phyloP scores from a whole-genome alignment of 306 rosid genomes.

The Oxytropis ochrocephala region DNA sequence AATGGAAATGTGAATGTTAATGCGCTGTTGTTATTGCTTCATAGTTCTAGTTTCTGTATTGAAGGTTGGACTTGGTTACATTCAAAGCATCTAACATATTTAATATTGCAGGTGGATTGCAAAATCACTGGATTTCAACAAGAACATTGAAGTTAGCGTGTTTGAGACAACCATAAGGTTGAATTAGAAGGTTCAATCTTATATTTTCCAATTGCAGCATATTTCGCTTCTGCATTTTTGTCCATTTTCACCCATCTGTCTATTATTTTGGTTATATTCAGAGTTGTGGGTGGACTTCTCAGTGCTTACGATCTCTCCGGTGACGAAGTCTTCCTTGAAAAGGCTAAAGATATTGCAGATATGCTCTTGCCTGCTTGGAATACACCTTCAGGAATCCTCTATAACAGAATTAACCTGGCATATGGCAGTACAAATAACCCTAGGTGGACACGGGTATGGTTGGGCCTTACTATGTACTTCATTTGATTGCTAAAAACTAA shows the following conservation, averaged over 20 bases:
- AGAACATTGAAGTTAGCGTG: constrained; percentile 54
- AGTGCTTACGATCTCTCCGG: constrained; percentile 60
- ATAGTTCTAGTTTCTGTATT: background rate
- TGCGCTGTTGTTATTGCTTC: background rate
- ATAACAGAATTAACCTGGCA: constrained; percentile 53
- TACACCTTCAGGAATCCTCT: constrained; percentile 66
- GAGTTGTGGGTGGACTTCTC: constrained; percentile 64
- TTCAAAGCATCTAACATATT: constrained; percentile 12
- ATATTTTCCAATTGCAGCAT: constrained; percentile 14
- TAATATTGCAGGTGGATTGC: constrained; percentile 62
- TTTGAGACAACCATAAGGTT: constrained; percentile 82
- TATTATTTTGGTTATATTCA: constrained; percentile 27
- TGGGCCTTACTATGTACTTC: background rate
- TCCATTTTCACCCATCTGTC: constrained; percentile 8
- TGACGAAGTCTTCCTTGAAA: constrained; percentile 52
- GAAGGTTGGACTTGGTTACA: background rate
- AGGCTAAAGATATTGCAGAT: constrained; percentile 59
- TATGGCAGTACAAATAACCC: constrained; percentile 43
- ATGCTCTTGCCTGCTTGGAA: constrained; percentile 62
- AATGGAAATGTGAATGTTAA: background rate
- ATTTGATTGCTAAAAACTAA: background rate
- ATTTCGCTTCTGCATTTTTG: background rate
- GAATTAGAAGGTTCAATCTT: constrained; percentile 61
- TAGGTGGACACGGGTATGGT: constrained; percentile 52
- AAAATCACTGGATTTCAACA: constrained; percentile 38